Evolutionary conservation across 345 rosid genomes (phyloP), one percentile per base, ranked within the genome.

Genomic region (Carallia pectinifolia): DNA sequence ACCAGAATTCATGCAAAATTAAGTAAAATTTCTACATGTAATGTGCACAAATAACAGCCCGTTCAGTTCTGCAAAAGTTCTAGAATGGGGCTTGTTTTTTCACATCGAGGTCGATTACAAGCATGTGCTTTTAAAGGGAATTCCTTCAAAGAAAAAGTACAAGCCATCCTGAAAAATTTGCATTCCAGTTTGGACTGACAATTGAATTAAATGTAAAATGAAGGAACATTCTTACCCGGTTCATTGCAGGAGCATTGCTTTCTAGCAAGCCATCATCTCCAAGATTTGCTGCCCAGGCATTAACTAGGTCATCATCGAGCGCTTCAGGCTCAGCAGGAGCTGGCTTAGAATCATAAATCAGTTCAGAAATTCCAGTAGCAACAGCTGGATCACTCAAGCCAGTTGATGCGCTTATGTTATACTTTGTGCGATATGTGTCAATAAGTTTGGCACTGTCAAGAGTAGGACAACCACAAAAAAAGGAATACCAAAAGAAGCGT

Each of bases 281-380:
- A 69, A 95, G 99, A 81, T 86, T 95, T 74, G 96, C 92, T 60
- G 98, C 98, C 99, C 99, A 95, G 50, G 97, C 99, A 82, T 95
- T 95, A 70, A 95, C 99, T 34, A 95, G 87, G 84, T 95, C 99
- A 86, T 92, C 94, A 72, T 95, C 98, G 60, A 95, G 87, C 17
- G 85, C 76, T 73, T 90, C 92, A 70, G 96, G 75, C 76, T 89
- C 91, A 58, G 78, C 81, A 65, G 86, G 83, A 27, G 90, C 87
- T 27, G 91, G 89, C 75, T 84, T 86, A 60, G 93, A 84, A 76
- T 92, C 98, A 76, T 92, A 92, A 47, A 92, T 76, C 67, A 95
- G 87, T 72, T 90, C 99, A 60, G 98, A 92, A 74, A 95, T 95
- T 66, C 97, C 99, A 69, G 92, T 89, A 47, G 97, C 94, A 64